Percentiles rank a stretch among this genome's conserved stretches.
These are phyloP conservation scores for Penicillium maclennaniae DNA, from an alignment of 495 filamentous ascomycete species.

Conservation along the genomic window DNA sequence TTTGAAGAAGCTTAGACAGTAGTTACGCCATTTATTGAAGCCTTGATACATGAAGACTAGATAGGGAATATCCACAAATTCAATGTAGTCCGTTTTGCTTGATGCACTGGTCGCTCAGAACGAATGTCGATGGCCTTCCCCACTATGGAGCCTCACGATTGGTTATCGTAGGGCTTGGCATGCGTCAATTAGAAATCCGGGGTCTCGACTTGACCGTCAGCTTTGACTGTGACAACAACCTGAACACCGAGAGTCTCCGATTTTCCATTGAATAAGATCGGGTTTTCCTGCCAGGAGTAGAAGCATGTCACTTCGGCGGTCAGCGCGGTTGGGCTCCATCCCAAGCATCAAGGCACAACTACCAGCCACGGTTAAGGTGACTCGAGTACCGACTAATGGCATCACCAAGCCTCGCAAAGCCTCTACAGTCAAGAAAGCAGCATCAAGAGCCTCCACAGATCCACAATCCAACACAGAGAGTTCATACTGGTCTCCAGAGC, in stretches of 20 bases:
- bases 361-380: conserved; percentile 27
- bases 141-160: neutral
- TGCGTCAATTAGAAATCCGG: conserved; percentile 6
- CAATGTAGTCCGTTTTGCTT: neutral
- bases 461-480: conserved; percentile 6
- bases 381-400: conserved; percentile 25
- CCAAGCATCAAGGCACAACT: conserved; percentile 29
- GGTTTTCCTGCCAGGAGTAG: neutral
- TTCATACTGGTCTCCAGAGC: conserved; percentile 27
- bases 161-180: conserved; percentile 5
- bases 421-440: conserved; percentile 14
- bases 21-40: too few relatives aligned
- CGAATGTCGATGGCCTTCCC: neutral
- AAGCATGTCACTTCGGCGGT: conserved; percentile 56
- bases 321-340: conserved; percentile 51
- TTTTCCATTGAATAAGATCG: neutral
- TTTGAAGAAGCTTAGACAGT: too few relatives aligned
- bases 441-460: conserved; percentile 10
- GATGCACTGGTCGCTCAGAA: neutral
- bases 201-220: neutral
- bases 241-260: neutral
- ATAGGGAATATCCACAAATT: neutral
- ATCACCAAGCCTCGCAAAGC: conserved; percentile 34
- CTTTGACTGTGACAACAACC: neutral
- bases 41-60: too few relatives aligned